These are phyloP conservation scores for Saposhnikovia divaricata DNA, from an alignment of 129 eudicot genomes.

Conservation along the genomic window DNA sequence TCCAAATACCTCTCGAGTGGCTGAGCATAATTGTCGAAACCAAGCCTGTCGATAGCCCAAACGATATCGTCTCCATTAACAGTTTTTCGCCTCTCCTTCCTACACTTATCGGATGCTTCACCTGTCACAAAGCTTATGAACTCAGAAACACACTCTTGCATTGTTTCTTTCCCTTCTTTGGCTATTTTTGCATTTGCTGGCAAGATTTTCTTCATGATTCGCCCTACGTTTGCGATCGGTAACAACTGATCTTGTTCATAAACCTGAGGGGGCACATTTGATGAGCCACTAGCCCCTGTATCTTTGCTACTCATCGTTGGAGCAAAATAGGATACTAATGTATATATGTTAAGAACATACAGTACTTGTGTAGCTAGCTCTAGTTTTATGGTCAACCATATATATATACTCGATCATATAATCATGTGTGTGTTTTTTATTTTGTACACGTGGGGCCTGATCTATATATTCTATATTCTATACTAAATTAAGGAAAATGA, in stretches of 20 bases:
- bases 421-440: not conserved
- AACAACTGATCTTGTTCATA: slow-evolving; percentile 42
- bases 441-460: not conserved
- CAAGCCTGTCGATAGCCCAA: slow-evolving; percentile 48
- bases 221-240: slow-evolving; percentile 58
- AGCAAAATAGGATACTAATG: not conserved
- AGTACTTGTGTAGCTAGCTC: not conserved
- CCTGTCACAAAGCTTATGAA: slow-evolving; percentile 56
- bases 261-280: not conserved
- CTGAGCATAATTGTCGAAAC: slow-evolving; percentile 50
- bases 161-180: slow-evolving; percentile 55
- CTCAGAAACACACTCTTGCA: slow-evolving; percentile 67
- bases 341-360: not conserved
- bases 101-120: slow-evolving; percentile 57
- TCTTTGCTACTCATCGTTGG: slow-evolving; percentile 1
- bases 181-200: slow-evolving; percentile 54
- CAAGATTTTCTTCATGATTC: slow-evolving; percentile 49
- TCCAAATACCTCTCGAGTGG: slow-evolving; percentile 53
- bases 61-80: slow-evolving; percentile 53
- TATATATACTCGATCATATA: not conserved
- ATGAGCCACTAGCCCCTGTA: not conserved
- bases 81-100: slow-evolving; percentile 50
- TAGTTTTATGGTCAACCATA: not conserved
- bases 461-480: no score
- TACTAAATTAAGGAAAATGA: no score